Conservation (phyloP, 139 green algal genomes). For the Trebouxia sp. region DNA sequence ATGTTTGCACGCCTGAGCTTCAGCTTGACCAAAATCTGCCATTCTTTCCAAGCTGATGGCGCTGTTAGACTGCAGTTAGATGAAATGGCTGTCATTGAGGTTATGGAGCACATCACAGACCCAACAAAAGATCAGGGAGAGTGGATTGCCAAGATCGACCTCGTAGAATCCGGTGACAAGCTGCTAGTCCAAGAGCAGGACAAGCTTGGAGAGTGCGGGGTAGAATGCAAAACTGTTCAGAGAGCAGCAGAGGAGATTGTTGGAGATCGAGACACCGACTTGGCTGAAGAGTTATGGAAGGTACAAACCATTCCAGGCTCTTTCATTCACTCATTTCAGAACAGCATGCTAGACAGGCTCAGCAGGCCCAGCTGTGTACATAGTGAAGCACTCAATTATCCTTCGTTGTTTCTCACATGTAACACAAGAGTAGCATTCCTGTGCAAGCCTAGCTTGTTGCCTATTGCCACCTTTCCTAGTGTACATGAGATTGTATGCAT, state of each 20-base stretch:
- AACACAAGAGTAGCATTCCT: too few relatives aligned
- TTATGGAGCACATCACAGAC: slow-evolving; percentile 73
- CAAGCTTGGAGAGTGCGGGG: slow-evolving; percentile 52
- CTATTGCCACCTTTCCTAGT: too few relatives aligned
- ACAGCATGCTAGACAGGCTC: too few relatives aligned
- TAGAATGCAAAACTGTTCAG: slow-evolving; percentile 81
- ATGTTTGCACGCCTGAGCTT: too few relatives aligned
- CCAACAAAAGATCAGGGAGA: slow-evolving; percentile 64
- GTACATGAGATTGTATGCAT: too few relatives aligned
- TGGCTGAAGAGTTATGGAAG: slow-evolving; percentile 59
- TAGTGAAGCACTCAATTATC: too few relatives aligned
- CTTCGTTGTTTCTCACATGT: too few relatives aligned
- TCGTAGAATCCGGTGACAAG: slow-evolving; percentile 61
- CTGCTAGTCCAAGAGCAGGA: slow-evolving; percentile 66
- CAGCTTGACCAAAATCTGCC: background rate
- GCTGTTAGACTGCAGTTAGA: slow-evolving; percentile 23
- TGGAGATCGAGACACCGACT: slow-evolving; percentile 69
- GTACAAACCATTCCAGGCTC: too few relatives aligned
- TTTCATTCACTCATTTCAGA: background rate
- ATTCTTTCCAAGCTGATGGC: too few relatives aligned
- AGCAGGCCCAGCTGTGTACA: background rate
- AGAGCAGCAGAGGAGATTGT: slow-evolving; percentile 67
- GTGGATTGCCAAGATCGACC: slow-evolving; percentile 78
- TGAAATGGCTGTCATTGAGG: slow-evolving; percentile 69
- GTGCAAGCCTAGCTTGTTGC: too few relatives aligned